Evolutionary conservation across 441 rosid species (phyloP).

Genomic region (Hura crepitans): DNA sequence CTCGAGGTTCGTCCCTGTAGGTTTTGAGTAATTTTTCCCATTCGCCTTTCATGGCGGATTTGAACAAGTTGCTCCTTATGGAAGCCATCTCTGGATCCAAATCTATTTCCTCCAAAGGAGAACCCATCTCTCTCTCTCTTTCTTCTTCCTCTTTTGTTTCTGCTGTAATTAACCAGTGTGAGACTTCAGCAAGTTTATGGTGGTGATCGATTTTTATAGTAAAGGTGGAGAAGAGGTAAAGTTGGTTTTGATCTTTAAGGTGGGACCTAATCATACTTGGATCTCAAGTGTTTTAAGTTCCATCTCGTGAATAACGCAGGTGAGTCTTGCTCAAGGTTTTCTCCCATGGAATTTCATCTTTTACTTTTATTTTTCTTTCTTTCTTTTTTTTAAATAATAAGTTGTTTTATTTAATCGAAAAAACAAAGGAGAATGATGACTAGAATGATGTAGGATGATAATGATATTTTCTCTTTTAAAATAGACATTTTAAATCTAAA

Average conservation of each 20-base stretch:
- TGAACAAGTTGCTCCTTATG: conserved; percentile 1
- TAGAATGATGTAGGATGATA: too few relatives aligned
- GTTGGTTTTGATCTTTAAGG: background rate
- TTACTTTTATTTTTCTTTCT: too few relatives aligned
- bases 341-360: conserved; percentile 5
- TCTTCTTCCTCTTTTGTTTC: too few relatives aligned
- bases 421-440: too few relatives aligned
- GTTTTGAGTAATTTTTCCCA: conserved; percentile 26
- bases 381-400: too few relatives aligned
- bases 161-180: too few relatives aligned
- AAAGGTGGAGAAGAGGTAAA: too few relatives aligned
- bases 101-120: background rate
- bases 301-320: background rate
- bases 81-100: background rate
- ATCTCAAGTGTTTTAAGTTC: conserved; percentile 3
- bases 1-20: background rate
- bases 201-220: too few relatives aligned
- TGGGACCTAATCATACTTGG: conserved; percentile 9
- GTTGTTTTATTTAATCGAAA: too few relatives aligned
- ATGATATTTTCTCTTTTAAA: too few relatives aligned
- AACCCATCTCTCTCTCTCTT: background rate
- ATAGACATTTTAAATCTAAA: too few relatives aligned
- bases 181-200: too few relatives aligned
- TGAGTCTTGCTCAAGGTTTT: conserved; percentile 6
- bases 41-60: conserved; percentile 27